Conservation (phyloP, 176 grass and related monocot species). For the Ensete ventricosum region DNA sequence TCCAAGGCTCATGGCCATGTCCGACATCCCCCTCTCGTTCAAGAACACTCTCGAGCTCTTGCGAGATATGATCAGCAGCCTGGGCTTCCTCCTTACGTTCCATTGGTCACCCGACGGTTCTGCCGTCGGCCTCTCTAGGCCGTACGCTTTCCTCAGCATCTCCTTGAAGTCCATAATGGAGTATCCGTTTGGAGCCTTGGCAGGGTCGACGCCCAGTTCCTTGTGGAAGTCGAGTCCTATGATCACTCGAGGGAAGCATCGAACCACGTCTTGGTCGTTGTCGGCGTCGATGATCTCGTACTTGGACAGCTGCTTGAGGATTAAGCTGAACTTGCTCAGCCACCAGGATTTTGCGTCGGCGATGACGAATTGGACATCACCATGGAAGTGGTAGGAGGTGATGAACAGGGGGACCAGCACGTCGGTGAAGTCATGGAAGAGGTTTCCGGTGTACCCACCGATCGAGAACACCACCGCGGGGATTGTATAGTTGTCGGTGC, state of each 20-base stretch:
- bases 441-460: slow-evolving; percentile 75
- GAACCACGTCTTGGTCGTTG: slow-evolving; percentile 46
- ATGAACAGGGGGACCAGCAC: slow-evolving; percentile 83
- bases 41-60: not conserved
- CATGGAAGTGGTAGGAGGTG: slow-evolving; percentile 56
- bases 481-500: slow-evolving; percentile 68
- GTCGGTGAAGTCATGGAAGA: slow-evolving; percentile 95
- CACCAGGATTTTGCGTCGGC: slow-evolving; percentile 62
- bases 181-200: not conserved
- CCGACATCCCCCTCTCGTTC: slow-evolving; percentile 3
- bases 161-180: not conserved
- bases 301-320: slow-evolving; percentile 58
- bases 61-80: slow-evolving; percentile 1
- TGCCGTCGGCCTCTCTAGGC: not conserved
- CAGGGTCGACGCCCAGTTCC: slow-evolving; percentile 61
- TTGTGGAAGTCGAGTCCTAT: slow-evolving; percentile 71
- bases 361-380: slow-evolving; percentile 58
- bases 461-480: slow-evolving; percentile 74
- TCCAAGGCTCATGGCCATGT: slow-evolving; percentile 12
- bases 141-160: not conserved
- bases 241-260: slow-evolving; percentile 54
- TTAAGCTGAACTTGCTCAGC: slow-evolving; percentile 56
- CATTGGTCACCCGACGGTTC: not conserved
- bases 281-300: slow-evolving; percentile 65
- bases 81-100: not conserved